phyloP scores from a whole-genome alignment of 345 rosid genomes.

The Hibiscus mutabilis region DNA sequence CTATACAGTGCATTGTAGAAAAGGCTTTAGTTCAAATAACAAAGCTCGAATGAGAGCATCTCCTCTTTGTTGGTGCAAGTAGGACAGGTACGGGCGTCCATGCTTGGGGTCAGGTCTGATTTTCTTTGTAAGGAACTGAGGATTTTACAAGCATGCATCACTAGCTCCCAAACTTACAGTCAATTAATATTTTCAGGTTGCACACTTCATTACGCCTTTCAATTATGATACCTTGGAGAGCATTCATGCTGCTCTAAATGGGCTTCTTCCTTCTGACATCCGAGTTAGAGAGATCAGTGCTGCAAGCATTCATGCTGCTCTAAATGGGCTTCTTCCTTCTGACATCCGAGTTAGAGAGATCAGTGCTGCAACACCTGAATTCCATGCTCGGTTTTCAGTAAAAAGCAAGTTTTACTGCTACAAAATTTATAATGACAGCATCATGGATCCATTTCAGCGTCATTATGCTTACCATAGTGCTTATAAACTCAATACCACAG shows the following conservation, averaged over 20 bases:
- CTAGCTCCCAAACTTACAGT: slow-evolving; percentile 16
- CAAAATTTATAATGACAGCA: slow-evolving; percentile 60
- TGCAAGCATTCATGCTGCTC: slow-evolving; percentile 61
- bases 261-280: slow-evolving; percentile 78
- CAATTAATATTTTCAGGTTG: slow-evolving; percentile 52
- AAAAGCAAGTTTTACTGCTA: slow-evolving; percentile 68
- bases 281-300: slow-evolving; percentile 77
- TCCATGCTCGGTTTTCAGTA: slow-evolving; percentile 84
- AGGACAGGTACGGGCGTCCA: slow-evolving; percentile 95
- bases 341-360: slow-evolving; percentile 81
- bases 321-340: slow-evolving; percentile 76
- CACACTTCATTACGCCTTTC: slow-evolving; percentile 86
- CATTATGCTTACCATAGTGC: slow-evolving; percentile 52
- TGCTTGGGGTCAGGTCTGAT: slow-evolving; percentile 90
- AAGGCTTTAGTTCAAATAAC: slow-evolving; percentile 60
- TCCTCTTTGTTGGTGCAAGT: slow-evolving; percentile 73
- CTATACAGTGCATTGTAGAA: slow-evolving; percentile 69
- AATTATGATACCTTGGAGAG: slow-evolving; percentile 59
- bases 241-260: slow-evolving; percentile 70
- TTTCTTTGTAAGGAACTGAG: slow-evolving; percentile 14
- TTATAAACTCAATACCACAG: slow-evolving; percentile 50
- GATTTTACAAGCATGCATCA: slow-evolving; percentile 9
- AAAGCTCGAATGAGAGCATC: slow-evolving; percentile 58
- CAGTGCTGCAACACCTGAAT: slow-evolving; percentile 63
- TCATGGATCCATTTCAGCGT: slow-evolving; percentile 86